A percentile compares a stretch with the other conserved stretches of the same genome.
phyloP scores from a whole-genome alignment of 2,329 filamentous ascomycete genomes.

The Dactylellina parvicollis region DNA sequence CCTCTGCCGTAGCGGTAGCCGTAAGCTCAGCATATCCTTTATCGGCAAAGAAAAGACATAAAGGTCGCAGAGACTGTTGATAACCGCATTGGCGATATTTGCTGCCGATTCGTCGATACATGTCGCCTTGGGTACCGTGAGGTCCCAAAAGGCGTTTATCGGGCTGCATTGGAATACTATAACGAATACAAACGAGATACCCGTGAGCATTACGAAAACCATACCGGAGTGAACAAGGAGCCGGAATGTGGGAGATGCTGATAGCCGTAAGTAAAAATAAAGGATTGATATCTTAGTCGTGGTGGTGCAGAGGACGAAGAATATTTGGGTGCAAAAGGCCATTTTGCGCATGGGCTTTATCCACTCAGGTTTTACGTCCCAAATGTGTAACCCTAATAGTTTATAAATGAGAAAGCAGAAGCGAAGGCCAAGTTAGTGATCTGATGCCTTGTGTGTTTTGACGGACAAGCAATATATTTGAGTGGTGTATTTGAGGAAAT shows the following conservation, averaged over 20 bases:
- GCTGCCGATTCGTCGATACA: constrained; percentile 41
- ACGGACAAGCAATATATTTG: too few species aligned
- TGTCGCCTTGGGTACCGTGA: constrained; percentile 22
- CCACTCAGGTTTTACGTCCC: constrained; percentile 49
- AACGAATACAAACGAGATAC: constrained; percentile 38
- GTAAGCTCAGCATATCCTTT: constrained; percentile 41
- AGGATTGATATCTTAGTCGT: constrained; percentile 51
- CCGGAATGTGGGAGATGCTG: constrained; percentile 32
- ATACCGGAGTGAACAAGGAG: constrained; percentile 37
- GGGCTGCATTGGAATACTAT: constrained; percentile 47
- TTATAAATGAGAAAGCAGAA: neutral
- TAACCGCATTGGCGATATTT: constrained; percentile 40
- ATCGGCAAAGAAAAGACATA: constrained; percentile 50
- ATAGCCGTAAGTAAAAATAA: constrained; percentile 50
- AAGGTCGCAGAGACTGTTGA: constrained; percentile 50
- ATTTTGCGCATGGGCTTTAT: constrained; percentile 51
- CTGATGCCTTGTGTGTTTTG: too few species aligned
- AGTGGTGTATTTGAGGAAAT: neutral
- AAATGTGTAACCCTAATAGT: constrained; percentile 41
- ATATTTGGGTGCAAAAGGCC: constrained; percentile 46
- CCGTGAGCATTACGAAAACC: constrained; percentile 19
- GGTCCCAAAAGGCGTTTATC: constrained; percentile 46
- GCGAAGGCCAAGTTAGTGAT: too few species aligned
- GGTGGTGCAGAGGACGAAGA: constrained; percentile 50
- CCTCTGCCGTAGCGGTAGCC: constrained; percentile 35